phyloP scores from a whole-genome alignment of 305 asterid genomes.

The Fraxinus nigra region DNA sequence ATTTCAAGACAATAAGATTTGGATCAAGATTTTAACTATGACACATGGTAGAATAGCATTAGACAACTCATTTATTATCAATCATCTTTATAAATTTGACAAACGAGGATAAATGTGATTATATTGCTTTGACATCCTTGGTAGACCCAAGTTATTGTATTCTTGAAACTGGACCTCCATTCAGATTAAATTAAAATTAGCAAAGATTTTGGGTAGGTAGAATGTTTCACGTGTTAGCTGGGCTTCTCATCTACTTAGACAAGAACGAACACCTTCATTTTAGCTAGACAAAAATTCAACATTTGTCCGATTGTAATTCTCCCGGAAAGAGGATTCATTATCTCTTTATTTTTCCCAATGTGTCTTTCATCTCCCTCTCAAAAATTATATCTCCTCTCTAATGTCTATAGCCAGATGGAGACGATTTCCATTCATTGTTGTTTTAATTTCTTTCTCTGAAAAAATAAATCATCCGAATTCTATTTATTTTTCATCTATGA shows the following conservation, averaged over 20 bases:
- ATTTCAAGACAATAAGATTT: too few species aligned
- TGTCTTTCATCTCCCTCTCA: too few species aligned
- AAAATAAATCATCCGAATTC: too few species aligned
- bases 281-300: not conserved
- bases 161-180: not conserved
- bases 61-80: too few species aligned
- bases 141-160: not conserved
- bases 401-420: too few species aligned
- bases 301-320: not conserved
- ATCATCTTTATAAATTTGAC: too few species aligned
- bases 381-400: too few species aligned
- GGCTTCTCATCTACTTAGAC: not conserved
- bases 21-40: too few species aligned
- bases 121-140: not conserved
- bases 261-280: not conserved
- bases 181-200: not conserved
- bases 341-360: too few species aligned
- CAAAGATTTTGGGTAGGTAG: not conserved
- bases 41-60: too few species aligned
- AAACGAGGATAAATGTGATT: not conserved
- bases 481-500: too few species aligned
- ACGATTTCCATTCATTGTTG: not conserved
- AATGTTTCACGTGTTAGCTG: not conserved
- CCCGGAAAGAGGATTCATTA: too few species aligned
- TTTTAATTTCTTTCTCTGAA: not conserved